phyloP scores from a whole-genome alignment of 441 rosid genomes.

The Capsella rubella region DNA sequence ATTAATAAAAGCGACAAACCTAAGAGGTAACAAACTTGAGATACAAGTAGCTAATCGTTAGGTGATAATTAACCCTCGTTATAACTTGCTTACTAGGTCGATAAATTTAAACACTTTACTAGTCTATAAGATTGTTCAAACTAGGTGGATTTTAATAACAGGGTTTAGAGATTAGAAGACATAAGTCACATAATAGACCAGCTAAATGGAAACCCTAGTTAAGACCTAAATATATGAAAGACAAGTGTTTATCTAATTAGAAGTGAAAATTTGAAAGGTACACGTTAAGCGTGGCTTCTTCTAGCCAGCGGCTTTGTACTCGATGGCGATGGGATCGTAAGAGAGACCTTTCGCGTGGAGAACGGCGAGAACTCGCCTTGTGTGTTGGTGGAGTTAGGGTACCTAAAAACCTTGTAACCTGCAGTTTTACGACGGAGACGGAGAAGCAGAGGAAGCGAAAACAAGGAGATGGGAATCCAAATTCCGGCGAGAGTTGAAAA shows the following conservation, averaged over 20 bases:
- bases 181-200: neutral
- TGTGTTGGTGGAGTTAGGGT: slow-evolving; percentile 59
- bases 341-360: slow-evolving; percentile 64
- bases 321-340: slow-evolving; percentile 59
- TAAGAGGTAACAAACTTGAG: neutral
- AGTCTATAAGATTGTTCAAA: neutral
- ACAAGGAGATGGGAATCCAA: slow-evolving; percentile 43
- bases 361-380: slow-evolving; percentile 56
- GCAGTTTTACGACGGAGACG: slow-evolving; percentile 29
- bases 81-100: neutral
- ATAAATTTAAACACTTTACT: neutral
- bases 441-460: slow-evolving; percentile 48
- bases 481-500: slow-evolving; percentile 45
- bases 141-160: neutral
- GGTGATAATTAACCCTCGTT: neutral
- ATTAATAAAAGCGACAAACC: neutral
- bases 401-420: slow-evolving; percentile 56
- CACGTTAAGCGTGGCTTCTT: slow-evolving; percentile 43
- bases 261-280: slow-evolving; percentile 50
- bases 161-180: neutral
- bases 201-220: slow-evolving; percentile 2
- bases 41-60: neutral
- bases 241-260: neutral
- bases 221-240: neutral
- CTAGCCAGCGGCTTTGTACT: slow-evolving; percentile 58